Base-by-base conservation (phyloP, 164 flowering plant genomes). In the Euptelea pleiosperma region DNA sequence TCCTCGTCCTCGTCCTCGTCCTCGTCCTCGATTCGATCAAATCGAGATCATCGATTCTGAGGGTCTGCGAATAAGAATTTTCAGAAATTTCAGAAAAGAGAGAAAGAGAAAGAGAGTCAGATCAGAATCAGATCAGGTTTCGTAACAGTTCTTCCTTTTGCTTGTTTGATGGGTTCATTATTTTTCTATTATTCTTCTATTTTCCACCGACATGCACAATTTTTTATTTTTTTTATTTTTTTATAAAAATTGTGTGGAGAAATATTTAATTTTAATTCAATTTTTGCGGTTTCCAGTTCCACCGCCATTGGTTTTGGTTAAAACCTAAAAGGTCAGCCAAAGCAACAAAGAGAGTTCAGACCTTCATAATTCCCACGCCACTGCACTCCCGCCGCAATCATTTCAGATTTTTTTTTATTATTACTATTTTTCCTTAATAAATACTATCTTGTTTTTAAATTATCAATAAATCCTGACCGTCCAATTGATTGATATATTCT, bases 371-470 rank as follows among this genome's bases (percentile, higher is more conserved):
- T 63, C 45, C 40, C 19, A n/a, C 28, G 35, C 55, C 57, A 49
- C 54, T 63, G 42, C 58, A 28, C 50, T 47, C 36, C 64, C 64
- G 63, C 60, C 70, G 64, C 70, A 60, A 60, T 60, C 64, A 63
- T 58, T 57, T 58, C 45, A 39, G 22, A 40, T 44, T 44, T 51
- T 34, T 59, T 7, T 12, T 28, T 33, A n/a, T n/a, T n/a, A n/a
- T n/a, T n/a, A n/a, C n/a, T n/a, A n/a, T n/a, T n/a, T n/a, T n/a
- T n/a, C n/a, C n/a, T n/a, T n/a, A n/a, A n/a, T n/a, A n/a, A n/a
- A n/a, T n/a, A n/a, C n/a, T n/a, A n/a, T n/a, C n/a, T n/a, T n/a
- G n/a, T n/a, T n/a, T n/a, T n/a, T n/a, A n/a, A n/a, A n/a, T n/a
- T n/a, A n/a, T n/a, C n/a, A n/a, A n/a, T n/a, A n/a, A n/a, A n/a